Conservation (phyloP, 805 yeast species). For the Cyberlindnera veronae region DNA sequence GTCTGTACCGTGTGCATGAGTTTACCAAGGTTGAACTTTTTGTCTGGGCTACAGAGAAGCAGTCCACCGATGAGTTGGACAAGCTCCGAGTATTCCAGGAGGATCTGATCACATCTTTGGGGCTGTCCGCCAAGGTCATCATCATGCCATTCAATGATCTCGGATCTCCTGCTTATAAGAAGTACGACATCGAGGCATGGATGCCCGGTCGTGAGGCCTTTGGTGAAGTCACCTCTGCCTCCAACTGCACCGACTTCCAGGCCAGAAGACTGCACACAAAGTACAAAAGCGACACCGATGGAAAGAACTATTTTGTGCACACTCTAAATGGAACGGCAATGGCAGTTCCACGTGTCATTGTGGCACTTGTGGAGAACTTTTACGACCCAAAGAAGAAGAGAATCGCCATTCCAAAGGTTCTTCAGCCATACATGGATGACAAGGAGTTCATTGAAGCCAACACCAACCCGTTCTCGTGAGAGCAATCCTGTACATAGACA, state of each 20-base stretch:
- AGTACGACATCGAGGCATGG: conserved; percentile 94
- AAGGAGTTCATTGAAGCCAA: conserved; percentile 25
- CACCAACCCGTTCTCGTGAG: conserved; percentile 3
- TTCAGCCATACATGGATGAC: conserved; percentile 72
- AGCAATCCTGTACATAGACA: not conserved
- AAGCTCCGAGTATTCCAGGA: conserved; percentile 62
- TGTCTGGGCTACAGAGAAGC: conserved; percentile 54
- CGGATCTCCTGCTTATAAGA: conserved; percentile 90
- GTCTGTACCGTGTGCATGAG: conserved; percentile 92
- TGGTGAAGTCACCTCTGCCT: conserved; percentile 91
- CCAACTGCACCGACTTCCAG: conserved; percentile 92
- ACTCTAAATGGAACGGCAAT: conserved; percentile 94
- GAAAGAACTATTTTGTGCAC: conserved; percentile 51
- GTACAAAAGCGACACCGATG: conserved; percentile 35
- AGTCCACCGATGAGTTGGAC: conserved; percentile 52
- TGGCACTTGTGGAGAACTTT: conserved; percentile 85
- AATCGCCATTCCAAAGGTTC: conserved; percentile 62
- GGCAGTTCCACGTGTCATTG: conserved; percentile 88
- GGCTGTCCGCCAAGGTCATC: conserved; percentile 75
- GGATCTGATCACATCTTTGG: conserved; percentile 59
- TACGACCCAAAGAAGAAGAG: conserved; percentile 56
- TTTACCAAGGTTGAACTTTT: conserved; percentile 93
- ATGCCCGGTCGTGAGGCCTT: conserved; percentile 94
- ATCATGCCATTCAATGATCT: conserved; percentile 88
- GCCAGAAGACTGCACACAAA: conserved; percentile 76